These are phyloP conservation scores for Alternaria consortialis DNA, from an alignment of 2,329 filamentous ascomycete genomes.

Conservation along the genomic window DNA sequence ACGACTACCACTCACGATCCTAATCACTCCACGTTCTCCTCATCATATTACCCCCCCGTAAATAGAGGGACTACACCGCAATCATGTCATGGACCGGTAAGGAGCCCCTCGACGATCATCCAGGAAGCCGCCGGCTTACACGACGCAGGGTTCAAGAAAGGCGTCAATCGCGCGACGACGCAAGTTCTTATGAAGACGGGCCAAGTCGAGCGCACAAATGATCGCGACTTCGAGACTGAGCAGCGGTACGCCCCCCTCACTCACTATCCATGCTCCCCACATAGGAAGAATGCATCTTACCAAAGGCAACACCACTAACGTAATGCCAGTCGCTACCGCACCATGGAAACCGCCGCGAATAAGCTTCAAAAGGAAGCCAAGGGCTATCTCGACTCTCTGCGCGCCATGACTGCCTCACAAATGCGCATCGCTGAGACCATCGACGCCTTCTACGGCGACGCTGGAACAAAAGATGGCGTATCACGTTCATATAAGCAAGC, in stretches of 20 bases:
- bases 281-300: neutral
- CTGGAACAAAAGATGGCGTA: constrained; percentile 92
- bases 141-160: constrained; percentile 81
- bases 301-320: constrained; percentile 9
- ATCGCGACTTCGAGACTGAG: constrained; percentile 98
- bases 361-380: constrained; percentile 97
- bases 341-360: constrained; percentile 93
- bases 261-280: neutral
- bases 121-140: constrained; percentile 32
- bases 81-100: constrained; percentile 67
- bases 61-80: constrained; percentile 23
- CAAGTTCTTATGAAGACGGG: constrained; percentile 99
- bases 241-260: constrained; percentile 69
- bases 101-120: constrained; percentile 22
- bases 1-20: constrained; percentile 3
- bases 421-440: constrained; percentile 99
- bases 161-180: constrained; percentile 98
- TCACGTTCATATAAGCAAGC: constrained; percentile 98
- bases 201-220: constrained; percentile 97
- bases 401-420: constrained; percentile 98
- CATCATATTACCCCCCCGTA: neutral
- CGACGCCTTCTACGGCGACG: constrained; percentile 98
- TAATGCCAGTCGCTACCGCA: constrained; percentile 80
- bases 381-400: constrained; percentile 93
- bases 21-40: neutral